Conservation (phyloP, 495 filamentous ascomycete genomes). For the Oidiodendron maius region DNA sequence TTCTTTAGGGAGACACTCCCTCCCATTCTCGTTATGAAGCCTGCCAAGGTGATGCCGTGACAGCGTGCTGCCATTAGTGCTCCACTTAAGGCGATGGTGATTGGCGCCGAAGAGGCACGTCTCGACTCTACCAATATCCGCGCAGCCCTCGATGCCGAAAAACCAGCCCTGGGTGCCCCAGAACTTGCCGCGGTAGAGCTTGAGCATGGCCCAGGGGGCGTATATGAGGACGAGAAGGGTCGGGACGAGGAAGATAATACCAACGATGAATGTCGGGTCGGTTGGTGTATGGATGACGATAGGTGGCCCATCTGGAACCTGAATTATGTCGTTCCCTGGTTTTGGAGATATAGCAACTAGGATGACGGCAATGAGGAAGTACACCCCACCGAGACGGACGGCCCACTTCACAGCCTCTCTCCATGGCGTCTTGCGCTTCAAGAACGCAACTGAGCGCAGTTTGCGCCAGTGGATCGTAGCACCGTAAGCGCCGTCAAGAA, state of each 20-base stretch:
- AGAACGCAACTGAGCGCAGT: not conserved
- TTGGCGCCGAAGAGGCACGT: slow-evolving; percentile 13
- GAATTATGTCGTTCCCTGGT: no score
- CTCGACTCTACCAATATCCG: slow-evolving; percentile 19
- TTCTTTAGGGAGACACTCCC: not conserved
- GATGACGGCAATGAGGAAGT: no score
- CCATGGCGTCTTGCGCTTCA: no score
- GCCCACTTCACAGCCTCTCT: no score
- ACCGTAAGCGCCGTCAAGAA: slow-evolving; percentile 32
- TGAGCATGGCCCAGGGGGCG: slow-evolving; percentile 4
- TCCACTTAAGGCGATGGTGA: not conserved
- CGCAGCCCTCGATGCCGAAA: slow-evolving; percentile 24
- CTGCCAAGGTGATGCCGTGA: not conserved
- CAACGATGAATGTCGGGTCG: slow-evolving; percentile 5
- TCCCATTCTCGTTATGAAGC: not conserved
- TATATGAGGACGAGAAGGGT: slow-evolving; percentile 9
- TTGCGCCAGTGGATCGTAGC: slow-evolving; percentile 23
- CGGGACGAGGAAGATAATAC: not conserved
- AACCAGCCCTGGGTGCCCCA: slow-evolving; percentile 16
- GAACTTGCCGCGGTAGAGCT: slow-evolving; percentile 16
- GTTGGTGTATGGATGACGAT: no score
- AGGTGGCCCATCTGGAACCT: no score
- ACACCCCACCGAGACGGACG: no score
- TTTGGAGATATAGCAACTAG: no score
- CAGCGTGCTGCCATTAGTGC: not conserved